Evolutionary conservation across 1,284 basidiomycete species (phyloP).

Genomic region (Apiotrichum akiyoshidainum): DNA sequence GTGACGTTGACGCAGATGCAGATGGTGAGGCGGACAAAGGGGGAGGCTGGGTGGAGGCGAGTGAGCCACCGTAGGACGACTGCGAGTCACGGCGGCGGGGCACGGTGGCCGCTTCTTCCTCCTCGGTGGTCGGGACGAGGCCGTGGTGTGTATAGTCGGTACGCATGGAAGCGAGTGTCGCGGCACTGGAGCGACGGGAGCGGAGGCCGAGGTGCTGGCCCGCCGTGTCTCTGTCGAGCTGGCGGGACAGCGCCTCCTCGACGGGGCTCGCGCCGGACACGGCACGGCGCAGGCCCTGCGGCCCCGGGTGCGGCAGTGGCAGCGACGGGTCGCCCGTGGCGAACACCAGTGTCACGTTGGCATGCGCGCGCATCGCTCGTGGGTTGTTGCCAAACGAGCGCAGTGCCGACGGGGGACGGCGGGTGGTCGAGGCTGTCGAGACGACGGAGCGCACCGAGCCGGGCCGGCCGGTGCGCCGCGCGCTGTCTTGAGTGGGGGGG

Average conservation of each 20-base stretch:
- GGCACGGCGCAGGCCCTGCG: conserved; percentile 7
- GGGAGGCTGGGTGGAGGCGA: too few species aligned
- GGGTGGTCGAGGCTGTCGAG: neutral
- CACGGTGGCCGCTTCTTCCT: conserved; percentile 9
- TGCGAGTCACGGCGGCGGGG: conserved; percentile 11
- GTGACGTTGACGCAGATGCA: too few species aligned
- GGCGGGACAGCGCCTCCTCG: conserved; percentile 37
- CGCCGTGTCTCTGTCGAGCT: conserved; percentile 42
- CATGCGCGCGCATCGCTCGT: conserved; percentile 24
- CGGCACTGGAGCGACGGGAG: conserved; percentile 34
- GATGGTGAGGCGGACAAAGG: too few species aligned
- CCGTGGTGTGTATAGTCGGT: conserved; percentile 7
- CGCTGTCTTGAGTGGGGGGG: neutral
- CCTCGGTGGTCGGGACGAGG: conserved; percentile 4
- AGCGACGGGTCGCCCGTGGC: conserved; percentile 28
- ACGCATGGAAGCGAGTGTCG: conserved; percentile 28
- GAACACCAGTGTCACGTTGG: conserved; percentile 37
- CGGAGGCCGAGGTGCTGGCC: conserved; percentile 42
- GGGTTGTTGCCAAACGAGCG: conserved; percentile 13
- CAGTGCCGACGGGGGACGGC: conserved; percentile 19
- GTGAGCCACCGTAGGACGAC: too few species aligned
- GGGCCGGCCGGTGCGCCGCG: neutral
- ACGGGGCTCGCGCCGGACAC: conserved; percentile 16
- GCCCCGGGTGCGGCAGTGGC: neutral
- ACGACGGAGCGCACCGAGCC: neutral